These are phyloP conservation scores for Tylopilus felleus DNA, from an alignment of 768 basidiomycete genomes.

Conservation along the genomic window DNA sequence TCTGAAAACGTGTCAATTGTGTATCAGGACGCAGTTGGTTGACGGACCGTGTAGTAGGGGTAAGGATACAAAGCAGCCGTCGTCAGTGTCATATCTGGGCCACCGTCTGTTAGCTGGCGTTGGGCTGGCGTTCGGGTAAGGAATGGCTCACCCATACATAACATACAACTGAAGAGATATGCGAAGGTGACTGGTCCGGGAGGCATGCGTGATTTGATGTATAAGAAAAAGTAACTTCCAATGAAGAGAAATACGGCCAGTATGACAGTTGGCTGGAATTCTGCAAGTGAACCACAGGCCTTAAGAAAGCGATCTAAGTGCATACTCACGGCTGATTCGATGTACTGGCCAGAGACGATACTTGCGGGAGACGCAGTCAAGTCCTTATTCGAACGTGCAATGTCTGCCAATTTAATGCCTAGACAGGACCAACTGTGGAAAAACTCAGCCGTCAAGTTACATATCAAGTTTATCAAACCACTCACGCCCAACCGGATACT, in stretches of 20 bases:
- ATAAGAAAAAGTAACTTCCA: conserved; percentile 55
- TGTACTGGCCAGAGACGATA: conserved; percentile 50
- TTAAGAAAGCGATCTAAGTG: background rate
- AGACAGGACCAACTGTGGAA: conserved; percentile 59
- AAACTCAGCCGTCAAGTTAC: conserved; percentile 37
- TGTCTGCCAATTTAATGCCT: conserved; percentile 58
- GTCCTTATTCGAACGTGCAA: conserved; percentile 47
- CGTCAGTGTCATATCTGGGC: conserved; percentile 55
- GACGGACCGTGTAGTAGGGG: conserved; percentile 52
- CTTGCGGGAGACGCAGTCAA: conserved; percentile 35
- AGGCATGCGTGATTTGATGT: conserved; percentile 54
- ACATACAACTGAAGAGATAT: conserved; percentile 59
- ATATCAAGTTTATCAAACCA: conserved; percentile 4
- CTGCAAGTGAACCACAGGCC: background rate
- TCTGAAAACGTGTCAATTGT: conserved; percentile 25
- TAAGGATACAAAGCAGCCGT: conserved; percentile 62
- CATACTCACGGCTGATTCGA: conserved; percentile 45
- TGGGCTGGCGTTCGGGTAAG: background rate
- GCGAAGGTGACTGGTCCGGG: conserved; percentile 64
- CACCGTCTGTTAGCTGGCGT: background rate
- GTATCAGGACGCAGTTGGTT: background rate
- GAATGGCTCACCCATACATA: conserved; percentile 46
- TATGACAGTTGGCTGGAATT: conserved; percentile 52
- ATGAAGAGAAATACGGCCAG: conserved; percentile 60
- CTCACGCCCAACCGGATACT: conserved; percentile 57